Conservation (phyloP, 768 basidiomycete genomes). For the Serendipita sp. region DNA sequence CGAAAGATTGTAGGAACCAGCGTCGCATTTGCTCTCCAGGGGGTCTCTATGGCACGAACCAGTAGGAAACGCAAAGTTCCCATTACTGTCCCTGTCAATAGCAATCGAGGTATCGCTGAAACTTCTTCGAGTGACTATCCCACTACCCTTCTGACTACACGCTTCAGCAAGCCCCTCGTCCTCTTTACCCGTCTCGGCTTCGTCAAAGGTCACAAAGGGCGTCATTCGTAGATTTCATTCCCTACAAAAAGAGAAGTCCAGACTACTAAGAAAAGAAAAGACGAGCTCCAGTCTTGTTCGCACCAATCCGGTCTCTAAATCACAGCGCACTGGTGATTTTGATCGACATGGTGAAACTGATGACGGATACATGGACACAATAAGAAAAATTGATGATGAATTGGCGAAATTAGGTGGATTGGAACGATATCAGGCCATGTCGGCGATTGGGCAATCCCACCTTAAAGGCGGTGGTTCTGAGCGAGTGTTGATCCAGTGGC, state of each 20-base stretch:
- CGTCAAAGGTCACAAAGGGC: slow-evolving; percentile 45
- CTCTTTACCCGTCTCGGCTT: slow-evolving; percentile 29
- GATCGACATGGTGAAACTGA: too few species aligned
- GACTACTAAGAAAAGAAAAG: slow-evolving; percentile 25
- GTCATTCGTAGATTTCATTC: slow-evolving; percentile 71
- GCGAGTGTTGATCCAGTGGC: slow-evolving; percentile 60
- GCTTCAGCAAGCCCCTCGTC: neutral
- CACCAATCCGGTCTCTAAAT: too few species aligned
- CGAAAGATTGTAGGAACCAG: neutral
- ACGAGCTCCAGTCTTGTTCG: slow-evolving; percentile 12
- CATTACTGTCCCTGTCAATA: too few species aligned
- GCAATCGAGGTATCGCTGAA: too few species aligned
- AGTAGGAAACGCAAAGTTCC: neutral
- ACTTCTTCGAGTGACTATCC: too few species aligned
- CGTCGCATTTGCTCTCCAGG: neutral
- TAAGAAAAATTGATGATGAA: slow-evolving; percentile 16
- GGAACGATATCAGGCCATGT: slow-evolving; percentile 69
- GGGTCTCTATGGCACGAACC: too few species aligned
- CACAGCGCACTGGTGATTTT: too few species aligned
- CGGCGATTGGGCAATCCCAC: slow-evolving; percentile 57
- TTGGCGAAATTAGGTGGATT: slow-evolving; percentile 58
- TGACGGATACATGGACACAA: slow-evolving; percentile 9
- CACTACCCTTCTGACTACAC: too few species aligned
- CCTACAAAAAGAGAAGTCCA: slow-evolving; percentile 52
- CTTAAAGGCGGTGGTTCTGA: slow-evolving; percentile 85